These are phyloP conservation scores for Prunus padus DNA, from an alignment of 306 rosid genomes.

Conservation along the genomic window DNA sequence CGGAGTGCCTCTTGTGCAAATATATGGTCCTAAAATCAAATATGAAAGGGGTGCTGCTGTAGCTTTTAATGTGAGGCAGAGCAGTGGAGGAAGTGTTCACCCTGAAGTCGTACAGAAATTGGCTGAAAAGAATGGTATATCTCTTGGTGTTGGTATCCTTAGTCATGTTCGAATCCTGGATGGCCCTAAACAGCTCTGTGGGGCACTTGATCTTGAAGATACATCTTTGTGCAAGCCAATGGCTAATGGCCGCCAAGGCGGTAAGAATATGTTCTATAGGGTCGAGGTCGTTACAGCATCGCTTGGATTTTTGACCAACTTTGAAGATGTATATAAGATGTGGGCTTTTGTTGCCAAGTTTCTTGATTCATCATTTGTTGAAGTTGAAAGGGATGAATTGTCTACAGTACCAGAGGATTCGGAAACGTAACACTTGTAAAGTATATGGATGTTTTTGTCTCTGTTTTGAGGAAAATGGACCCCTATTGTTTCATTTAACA, in stretches of 20 bases:
- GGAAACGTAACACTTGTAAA: conserved; percentile 16
- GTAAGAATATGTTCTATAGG: conserved; percentile 66
- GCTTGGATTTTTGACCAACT: conserved; percentile 83
- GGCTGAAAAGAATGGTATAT: conserved; percentile 82
- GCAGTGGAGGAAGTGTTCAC: conserved; percentile 61
- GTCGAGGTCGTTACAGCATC: conserved; percentile 96
- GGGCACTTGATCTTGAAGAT: conserved; percentile 52
- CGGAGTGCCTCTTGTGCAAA: conserved; percentile 64
- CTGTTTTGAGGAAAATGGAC: background rate
- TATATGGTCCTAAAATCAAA: conserved; percentile 95
- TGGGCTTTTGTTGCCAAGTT: conserved; percentile 97
- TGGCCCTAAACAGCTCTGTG: conserved; percentile 50
- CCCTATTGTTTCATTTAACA: no score
- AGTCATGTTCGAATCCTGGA: conserved; percentile 73
- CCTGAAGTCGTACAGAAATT: conserved; percentile 90
- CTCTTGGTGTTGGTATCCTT: conserved; percentile 86
- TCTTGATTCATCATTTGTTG: conserved; percentile 64
- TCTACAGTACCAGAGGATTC: conserved; percentile 39
- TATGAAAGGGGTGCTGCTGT: conserved; percentile 96
- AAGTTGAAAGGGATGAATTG: conserved; percentile 20
- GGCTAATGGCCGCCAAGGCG: conserved; percentile 61
- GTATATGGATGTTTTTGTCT: conserved; percentile 15
- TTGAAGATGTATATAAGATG: conserved; percentile 89
- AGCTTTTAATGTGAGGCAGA: conserved; percentile 78
- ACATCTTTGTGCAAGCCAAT: conserved; percentile 75